Conservation (phyloP, 768 basidiomycete genomes). For the Cystofilobasidium macerans region DNA sequence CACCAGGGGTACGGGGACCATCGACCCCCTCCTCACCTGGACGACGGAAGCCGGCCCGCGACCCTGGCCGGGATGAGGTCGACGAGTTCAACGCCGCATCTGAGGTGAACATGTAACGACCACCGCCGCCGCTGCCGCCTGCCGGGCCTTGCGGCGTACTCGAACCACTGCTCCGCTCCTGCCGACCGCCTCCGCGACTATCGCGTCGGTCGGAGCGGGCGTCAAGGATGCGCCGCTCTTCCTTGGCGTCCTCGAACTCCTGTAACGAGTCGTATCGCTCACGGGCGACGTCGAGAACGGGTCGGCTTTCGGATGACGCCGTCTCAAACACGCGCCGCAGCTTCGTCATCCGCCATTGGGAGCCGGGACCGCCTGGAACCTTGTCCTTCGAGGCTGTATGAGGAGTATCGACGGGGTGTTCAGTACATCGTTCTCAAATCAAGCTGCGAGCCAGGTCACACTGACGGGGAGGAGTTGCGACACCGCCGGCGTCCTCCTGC, state of each 20-base stretch:
- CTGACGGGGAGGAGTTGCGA: slow-evolving; percentile 40
- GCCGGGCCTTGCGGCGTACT: slow-evolving; percentile 33
- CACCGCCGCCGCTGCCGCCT: slow-evolving; percentile 43
- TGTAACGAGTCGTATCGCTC: slow-evolving; percentile 79
- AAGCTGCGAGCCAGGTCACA: slow-evolving; percentile 46
- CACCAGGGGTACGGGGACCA: slow-evolving; percentile 49
- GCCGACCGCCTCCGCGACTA: slow-evolving; percentile 41
- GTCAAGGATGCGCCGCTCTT: slow-evolving; percentile 75
- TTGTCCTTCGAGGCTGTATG: slow-evolving; percentile 41
- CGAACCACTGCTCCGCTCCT: slow-evolving; percentile 34
- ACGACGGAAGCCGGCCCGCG: slow-evolving; percentile 77
- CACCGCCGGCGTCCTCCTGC: slow-evolving; percentile 35
- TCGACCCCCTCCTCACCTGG: slow-evolving; percentile 57
- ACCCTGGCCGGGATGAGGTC: slow-evolving; percentile 48
- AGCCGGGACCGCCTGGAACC: slow-evolving; percentile 80
- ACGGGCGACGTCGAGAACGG: slow-evolving; percentile 53
- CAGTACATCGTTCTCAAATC: slow-evolving; percentile 44
- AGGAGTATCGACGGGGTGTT: slow-evolving; percentile 40
- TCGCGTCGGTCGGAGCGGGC: slow-evolving; percentile 56
- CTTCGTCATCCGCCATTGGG: slow-evolving; percentile 97
- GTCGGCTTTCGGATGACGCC: slow-evolving; percentile 64
- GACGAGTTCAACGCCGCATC: slow-evolving; percentile 40
- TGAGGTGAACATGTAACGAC: slow-evolving; percentile 38
- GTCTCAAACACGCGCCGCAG: slow-evolving; percentile 79
- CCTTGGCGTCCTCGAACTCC: slow-evolving; percentile 77